Evolutionary conservation across 805 yeast species (phyloP).

Genomic region (Pichia deserticola): DNA sequence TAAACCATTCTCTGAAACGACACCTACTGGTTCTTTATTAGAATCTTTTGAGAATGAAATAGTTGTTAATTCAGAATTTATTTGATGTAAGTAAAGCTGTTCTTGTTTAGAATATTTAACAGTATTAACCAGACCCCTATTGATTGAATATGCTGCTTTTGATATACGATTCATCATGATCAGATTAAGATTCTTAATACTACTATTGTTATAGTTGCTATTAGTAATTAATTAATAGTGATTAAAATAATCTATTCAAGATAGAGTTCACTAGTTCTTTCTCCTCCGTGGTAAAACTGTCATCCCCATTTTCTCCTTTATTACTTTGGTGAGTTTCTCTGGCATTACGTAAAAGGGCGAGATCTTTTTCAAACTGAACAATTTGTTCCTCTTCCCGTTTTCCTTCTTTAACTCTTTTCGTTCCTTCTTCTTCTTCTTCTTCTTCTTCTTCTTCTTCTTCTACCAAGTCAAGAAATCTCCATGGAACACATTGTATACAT

Average conservation of each 20-base stretch:
- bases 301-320: neutral
- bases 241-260: neutral
- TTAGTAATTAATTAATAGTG: too few relatives aligned
- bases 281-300: neutral
- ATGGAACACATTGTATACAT: too few relatives aligned
- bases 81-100: slow-evolving; percentile 23
- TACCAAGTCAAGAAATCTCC: neutral
- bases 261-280: neutral
- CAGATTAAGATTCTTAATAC: neutral
- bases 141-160: slow-evolving; percentile 8
- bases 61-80: slow-evolving; percentile 10
- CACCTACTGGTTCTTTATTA: slow-evolving; percentile 19
- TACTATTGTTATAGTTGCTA: neutral
- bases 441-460: neutral
- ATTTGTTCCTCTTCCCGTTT: neutral
- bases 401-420: neutral
- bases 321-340: neutral
- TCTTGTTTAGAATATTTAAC: slow-evolving; percentile 19
- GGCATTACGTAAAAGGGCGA: slow-evolving; percentile 2
- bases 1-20: slow-evolving; percentile 1
- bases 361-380: neutral
- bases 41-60: slow-evolving; percentile 28
- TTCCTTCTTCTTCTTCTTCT: neutral
- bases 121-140: slow-evolving; percentile 18
- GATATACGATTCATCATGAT: slow-evolving; percentile 1